Base-by-base conservation (phyloP, 2,329 filamentous ascomycete species). In the Sarocladium brachiariae region DNA sequence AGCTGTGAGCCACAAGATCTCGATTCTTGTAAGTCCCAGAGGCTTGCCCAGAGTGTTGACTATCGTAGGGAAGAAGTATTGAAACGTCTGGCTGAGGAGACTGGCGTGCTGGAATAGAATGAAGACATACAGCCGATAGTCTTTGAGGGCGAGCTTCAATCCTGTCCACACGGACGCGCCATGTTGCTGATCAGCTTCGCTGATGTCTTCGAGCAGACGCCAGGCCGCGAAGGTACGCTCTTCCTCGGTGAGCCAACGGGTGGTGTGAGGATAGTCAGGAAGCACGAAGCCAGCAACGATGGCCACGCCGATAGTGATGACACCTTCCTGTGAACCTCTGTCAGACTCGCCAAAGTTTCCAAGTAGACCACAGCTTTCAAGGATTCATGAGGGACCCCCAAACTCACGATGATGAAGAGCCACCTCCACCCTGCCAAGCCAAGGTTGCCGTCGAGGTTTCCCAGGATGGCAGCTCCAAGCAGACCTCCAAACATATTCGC, bases 21-120 rank as follows among this genome's bases (percentile, higher is more conserved):
- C 64, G 41, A 80, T 75, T 21, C 65, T 72, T 7, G 70, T 68
- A 60, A 80, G 85, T 0, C 79, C 78, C 0, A 86, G 70, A 0
- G 43, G 43, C 18, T 47, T 47, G 11, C 43, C 43, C n/a, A 47
- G 16, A 5, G 78, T 83, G 38, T 78, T 71, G 1, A 84, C 77
- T 35, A 86, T 81, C 0, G 74, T 78, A 0, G 82, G 82, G 63
- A 85, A 84, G 66, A 84, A 84, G 59, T 83, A 83, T 41, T 81
- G 78, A 57, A 84, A 83, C 1, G 75, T 77, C 57, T 80, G 76
- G 0, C 72, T 70, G 1, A 78, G 62, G 14, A 79, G 55, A 27
- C 69, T 74, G n/a, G 70, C 58, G 51, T 80, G 77, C 57, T 81
- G 76, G 2, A 81, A 63, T 19, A 80, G 63, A 2, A 77, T 69